Conservation (phyloP, 2,329 filamentous ascomycete genomes). For the Paramyrothecium sp. region DNA sequence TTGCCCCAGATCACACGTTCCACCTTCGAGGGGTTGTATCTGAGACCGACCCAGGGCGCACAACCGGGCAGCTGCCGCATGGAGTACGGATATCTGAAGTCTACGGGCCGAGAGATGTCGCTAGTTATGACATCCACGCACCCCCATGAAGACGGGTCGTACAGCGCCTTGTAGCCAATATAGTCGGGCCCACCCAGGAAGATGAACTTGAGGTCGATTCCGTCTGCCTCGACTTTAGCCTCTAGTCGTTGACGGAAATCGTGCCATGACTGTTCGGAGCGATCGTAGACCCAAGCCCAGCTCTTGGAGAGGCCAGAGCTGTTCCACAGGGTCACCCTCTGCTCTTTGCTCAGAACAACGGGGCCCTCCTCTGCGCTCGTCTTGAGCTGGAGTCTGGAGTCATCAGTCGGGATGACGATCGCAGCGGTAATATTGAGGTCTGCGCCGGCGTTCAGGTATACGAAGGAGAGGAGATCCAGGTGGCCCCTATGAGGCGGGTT, state of each 20-base stretch:
- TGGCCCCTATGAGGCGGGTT: constrained; percentile 36
- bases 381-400: constrained; percentile 20
- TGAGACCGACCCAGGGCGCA: constrained; percentile 13
- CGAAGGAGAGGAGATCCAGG: constrained; percentile 25
- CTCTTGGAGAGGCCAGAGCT: constrained; percentile 9
- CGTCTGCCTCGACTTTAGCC: constrained; percentile 1
- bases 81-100: constrained; percentile 18
- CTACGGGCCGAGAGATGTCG: constrained; percentile 19
- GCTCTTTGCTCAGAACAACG: constrained; percentile 13
- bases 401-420: constrained; percentile 24
- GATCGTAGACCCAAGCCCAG: constrained; percentile 23
- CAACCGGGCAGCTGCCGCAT: constrained; percentile 18
- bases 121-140: constrained; percentile 20
- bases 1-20: constrained; percentile 9
- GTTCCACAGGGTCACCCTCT: constrained; percentile 24
- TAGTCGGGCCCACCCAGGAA: constrained; percentile 22
- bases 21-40: constrained; percentile 3
- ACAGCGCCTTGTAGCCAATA: constrained; percentile 8
- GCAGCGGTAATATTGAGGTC: constrained; percentile 28
- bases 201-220: constrained; percentile 17
- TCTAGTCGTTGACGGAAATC: constrained; percentile 10
- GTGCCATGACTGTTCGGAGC: constrained; percentile 12
- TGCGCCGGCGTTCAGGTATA: constrained; percentile 19
- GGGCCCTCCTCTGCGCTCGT: constrained; percentile 5
- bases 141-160: constrained; percentile 15